These are phyloP conservation scores for Fraxinus pennsylvanica DNA, from an alignment of 257 asterid genomes.

Conservation along the genomic window DNA sequence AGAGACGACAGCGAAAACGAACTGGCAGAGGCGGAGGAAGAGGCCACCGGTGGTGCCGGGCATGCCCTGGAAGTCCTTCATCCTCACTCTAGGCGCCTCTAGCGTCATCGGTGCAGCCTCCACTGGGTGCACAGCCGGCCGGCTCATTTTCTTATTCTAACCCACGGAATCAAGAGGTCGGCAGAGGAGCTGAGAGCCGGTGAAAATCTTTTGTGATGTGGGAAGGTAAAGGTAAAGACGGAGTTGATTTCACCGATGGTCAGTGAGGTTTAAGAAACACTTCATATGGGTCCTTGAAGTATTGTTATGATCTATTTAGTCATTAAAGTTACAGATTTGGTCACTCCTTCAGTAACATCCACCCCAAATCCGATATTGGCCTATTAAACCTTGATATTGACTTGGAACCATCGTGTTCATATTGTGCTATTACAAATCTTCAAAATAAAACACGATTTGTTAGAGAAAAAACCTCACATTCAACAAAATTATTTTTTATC, in stretches of 20 bases:
- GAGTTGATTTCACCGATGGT: background rate
- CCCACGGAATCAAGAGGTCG: background rate
- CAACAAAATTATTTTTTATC: no score
- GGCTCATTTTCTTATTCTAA: slow-evolving; percentile 49
- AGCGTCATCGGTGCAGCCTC: slow-evolving; percentile 46
- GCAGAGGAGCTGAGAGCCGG: background rate
- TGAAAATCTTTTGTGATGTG: background rate
- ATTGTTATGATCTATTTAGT: no score
- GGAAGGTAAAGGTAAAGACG: background rate
- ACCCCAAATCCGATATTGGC: no score
- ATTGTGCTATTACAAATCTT: no score
- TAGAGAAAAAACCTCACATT: no score
- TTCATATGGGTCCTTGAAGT: no score
- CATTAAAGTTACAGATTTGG: no score
- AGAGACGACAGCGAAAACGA: slow-evolving; percentile 65
- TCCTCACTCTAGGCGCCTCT: slow-evolving; percentile 54
- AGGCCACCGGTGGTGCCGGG: slow-evolving; percentile 76
- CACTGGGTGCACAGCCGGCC: slow-evolving; percentile 86
- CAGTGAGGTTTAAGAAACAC: no score
- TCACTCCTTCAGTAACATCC: no score
- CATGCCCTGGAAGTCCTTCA: slow-evolving; percentile 83
- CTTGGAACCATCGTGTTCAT: no score
- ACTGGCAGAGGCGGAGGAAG: slow-evolving; percentile 63
- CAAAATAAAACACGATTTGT: no score
- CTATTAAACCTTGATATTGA: no score